Evolutionary conservation across 169 alveolate species (phyloP).

Genomic region (Plasmodium sp.): DNA sequence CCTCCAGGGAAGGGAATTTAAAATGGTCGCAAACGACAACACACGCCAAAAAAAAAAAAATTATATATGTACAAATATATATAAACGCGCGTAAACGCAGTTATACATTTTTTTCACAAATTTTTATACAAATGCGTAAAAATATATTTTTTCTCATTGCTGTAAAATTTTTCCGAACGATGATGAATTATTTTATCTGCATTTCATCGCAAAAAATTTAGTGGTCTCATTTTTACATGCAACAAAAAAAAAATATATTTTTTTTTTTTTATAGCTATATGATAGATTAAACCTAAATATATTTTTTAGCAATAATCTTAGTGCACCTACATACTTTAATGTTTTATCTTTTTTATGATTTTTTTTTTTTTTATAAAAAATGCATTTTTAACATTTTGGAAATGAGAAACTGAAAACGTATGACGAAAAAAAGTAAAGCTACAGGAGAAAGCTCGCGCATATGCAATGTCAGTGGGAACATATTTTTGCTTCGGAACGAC

Average conservation of each 20-base stretch:
- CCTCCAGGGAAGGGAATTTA: background rate
- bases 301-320: conserved; percentile 31
- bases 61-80: background rate
- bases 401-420: background rate
- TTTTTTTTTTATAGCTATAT: conserved; percentile 18
- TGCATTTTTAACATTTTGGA: conserved; percentile 16
- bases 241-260: conserved; percentile 3
- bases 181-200: conserved; percentile 17
- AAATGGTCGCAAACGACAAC: conserved; percentile 15
- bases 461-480: background rate
- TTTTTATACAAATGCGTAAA: background rate
- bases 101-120: background rate
- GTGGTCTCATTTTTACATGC: conserved; percentile 70
- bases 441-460: background rate
- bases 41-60: background rate
- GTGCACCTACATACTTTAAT: conserved; percentile 36
- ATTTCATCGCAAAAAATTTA: conserved; percentile 12
- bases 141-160: background rate
- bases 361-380: background rate
- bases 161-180: conserved; percentile 5
- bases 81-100: background rate
- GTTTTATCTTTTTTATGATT: background rate
- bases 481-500: background rate
- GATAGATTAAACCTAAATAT: conserved; percentile 71
- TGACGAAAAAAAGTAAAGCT: background rate